Conservation (phyloP, 1,284 basidiomycete species). For the Cryptococcus amylolentus region DNA sequence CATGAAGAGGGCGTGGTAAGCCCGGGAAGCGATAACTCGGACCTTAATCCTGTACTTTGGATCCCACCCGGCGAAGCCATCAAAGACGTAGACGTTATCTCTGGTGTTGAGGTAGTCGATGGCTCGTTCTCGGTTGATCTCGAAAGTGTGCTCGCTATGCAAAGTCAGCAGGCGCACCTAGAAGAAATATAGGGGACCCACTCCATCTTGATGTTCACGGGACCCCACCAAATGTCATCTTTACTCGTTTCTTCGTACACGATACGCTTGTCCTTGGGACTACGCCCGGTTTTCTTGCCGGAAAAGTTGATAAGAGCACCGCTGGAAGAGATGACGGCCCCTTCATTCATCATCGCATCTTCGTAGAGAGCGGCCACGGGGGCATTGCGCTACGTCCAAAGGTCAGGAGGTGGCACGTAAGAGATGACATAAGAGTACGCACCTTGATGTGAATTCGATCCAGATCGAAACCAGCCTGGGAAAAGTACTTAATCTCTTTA, state of each 20-base stretch:
- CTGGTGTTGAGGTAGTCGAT: conserved; percentile 99
- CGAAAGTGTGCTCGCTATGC: conserved; percentile 81
- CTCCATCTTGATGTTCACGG: conserved; percentile 99
- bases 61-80: conserved; percentile 90
- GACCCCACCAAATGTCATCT: conserved; percentile 99
- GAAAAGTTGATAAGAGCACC: conserved; percentile 99
- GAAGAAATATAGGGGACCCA: conserved; percentile 51
- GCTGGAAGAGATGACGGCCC: conserved; percentile 92
- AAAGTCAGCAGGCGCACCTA: background rate
- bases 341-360: conserved; percentile 96
- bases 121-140: conserved; percentile 99
- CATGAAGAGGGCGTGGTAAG: conserved; percentile 99
- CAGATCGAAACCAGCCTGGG: conserved; percentile 98
- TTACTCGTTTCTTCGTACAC: conserved; percentile 97
- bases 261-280: conserved; percentile 99
- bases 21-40: conserved; percentile 95
- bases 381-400: conserved; percentile 79
- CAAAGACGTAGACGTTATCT: conserved; percentile 98
- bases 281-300: conserved; percentile 97
- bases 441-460: conserved; percentile 52
- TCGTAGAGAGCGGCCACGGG: conserved; percentile 94
- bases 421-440: conserved; percentile 20
- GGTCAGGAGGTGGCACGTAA: background rate
- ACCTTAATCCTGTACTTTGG: conserved; percentile 99
- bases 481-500: conserved; percentile 94